Evolutionary conservation across 768 basidiomycete genomes (phyloP).

Genomic region (Stropharia rugosoannulata): DNA sequence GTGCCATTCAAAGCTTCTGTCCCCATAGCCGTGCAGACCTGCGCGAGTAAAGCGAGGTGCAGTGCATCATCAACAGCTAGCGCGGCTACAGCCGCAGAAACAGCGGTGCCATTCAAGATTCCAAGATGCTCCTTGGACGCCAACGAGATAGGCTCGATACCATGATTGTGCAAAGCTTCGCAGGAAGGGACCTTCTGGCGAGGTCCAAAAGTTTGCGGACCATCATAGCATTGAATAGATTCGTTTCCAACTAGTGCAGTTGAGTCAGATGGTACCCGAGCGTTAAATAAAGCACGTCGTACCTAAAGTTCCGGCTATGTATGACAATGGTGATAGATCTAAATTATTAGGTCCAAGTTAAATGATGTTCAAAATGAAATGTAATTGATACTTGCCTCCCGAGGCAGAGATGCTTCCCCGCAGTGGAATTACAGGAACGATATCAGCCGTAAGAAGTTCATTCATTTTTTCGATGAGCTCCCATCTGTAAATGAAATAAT

Average conservation of each 20-base stretch:
- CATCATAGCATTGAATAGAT: conserved; percentile 63
- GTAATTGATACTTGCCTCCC: conserved; percentile 47
- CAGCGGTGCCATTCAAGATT: conserved; percentile 74
- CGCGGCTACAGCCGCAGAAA: conserved; percentile 70
- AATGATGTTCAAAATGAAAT: background rate
- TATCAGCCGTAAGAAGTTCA: conserved; percentile 58
- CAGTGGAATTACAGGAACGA: conserved; percentile 77
- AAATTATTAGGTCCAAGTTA: conserved; percentile 2
- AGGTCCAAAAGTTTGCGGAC: conserved; percentile 45
- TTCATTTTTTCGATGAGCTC: conserved; percentile 72
- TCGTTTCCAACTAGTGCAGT: conserved; percentile 45
- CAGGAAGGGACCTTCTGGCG: conserved; percentile 51
- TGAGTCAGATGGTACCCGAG: background rate
- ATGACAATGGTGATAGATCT: conserved; percentile 54
- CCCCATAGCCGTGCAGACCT: conserved; percentile 78
- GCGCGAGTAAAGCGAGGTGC: conserved; percentile 58
- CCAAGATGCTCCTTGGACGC: conserved; percentile 70
- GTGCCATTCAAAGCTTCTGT: conserved; percentile 74
- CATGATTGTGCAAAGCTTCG: conserved; percentile 49
- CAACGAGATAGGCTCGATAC: conserved; percentile 57
- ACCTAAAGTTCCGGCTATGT: conserved; percentile 70
- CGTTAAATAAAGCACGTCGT: conserved; percentile 5
- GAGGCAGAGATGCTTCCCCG: conserved; percentile 78
- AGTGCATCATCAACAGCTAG: conserved; percentile 71
- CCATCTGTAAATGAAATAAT: conserved; percentile 39